A percentile compares a stretch with the other conserved stretches of the same genome.
These are phyloP conservation scores for Seiridium unicorne DNA, from an alignment of 2,329 filamentous ascomycete genomes.

Conservation along the genomic window DNA sequence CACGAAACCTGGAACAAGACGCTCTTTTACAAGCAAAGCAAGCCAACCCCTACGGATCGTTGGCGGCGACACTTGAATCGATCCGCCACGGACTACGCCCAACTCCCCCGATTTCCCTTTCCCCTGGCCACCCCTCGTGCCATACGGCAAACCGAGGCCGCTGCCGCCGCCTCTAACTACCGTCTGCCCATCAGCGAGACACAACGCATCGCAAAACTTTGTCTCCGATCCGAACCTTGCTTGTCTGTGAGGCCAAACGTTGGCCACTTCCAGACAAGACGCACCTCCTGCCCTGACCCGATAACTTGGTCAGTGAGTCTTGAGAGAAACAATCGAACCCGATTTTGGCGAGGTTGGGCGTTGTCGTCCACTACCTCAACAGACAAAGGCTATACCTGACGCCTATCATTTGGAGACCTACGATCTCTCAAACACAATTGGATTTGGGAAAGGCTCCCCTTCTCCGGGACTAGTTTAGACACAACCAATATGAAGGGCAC, in stretches of 20 bases:
- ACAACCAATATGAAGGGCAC: slow-evolving; percentile 64
- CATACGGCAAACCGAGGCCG: not conserved
- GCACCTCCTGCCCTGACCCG: not conserved
- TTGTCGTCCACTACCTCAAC: not conserved
- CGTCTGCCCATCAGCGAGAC: not conserved
- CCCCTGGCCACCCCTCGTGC: not conserved
- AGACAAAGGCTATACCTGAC: not conserved
- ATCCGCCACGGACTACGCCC: not conserved
- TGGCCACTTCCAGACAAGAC: not conserved
- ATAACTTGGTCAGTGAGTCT: not conserved
- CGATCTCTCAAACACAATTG: not conserved
- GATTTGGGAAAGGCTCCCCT: not conserved
- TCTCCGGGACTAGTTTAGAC: not conserved
- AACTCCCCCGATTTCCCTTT: not conserved
- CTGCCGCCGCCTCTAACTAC: not conserved
- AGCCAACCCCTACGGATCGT: not conserved
- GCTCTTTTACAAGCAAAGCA: not conserved
- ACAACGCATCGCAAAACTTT: not conserved
- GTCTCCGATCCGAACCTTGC: not conserved
- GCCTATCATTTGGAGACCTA: not conserved
- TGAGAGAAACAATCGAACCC: not conserved
- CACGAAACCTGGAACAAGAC: not conserved
- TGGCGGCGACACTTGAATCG: too few species aligned
- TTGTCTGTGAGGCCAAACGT: not conserved
- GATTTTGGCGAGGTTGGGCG: not conserved